These are phyloP conservation scores for Kurtzmaniella quercitrusa DNA, from an alignment of 1,139 yeast species.

Conservation along the genomic window DNA sequence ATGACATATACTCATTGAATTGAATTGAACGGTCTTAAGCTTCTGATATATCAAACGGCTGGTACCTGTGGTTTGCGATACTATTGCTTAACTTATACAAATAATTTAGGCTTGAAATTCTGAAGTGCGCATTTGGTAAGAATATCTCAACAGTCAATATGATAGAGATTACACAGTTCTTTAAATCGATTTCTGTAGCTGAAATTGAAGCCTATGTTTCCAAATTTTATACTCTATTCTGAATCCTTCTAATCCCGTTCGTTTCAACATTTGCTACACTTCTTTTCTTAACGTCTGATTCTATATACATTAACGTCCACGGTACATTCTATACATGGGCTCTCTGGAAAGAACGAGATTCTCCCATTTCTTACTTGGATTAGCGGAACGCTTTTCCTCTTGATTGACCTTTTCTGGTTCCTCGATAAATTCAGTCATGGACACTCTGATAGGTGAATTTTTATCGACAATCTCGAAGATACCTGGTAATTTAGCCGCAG, in stretches of 20 bases:
- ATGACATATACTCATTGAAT: slow-evolving; percentile 8
- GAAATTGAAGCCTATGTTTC: too few species aligned
- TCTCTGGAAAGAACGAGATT: slow-evolving; percentile 48
- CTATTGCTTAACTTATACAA: too few species aligned
- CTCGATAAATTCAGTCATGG: slow-evolving; percentile 48
- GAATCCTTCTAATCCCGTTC: background rate
- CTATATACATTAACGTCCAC: slow-evolving; percentile 43
- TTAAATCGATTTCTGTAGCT: too few species aligned
- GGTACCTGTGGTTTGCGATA: too few species aligned
- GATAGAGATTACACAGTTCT: too few species aligned
- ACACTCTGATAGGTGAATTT: slow-evolving; percentile 66
- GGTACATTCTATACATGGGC: slow-evolving; percentile 47
- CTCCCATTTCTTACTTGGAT: slow-evolving; percentile 64
- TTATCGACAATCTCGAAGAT: slow-evolving; percentile 78
- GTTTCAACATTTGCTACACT: background rate
- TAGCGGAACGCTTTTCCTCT: slow-evolving; percentile 48
- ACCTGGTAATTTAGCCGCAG: slow-evolving; percentile 91
- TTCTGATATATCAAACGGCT: too few species aligned
- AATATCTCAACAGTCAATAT: too few species aligned
- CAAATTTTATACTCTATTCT: too few species aligned
- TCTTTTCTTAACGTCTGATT: background rate
- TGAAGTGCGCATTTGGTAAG: background rate
- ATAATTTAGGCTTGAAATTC: too few species aligned
- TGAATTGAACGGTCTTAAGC: background rate
- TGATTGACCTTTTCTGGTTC: slow-evolving; percentile 50